Percentiles rank a stretch among this genome's conserved stretches.
These are phyloP conservation scores for Gossypium arboreum DNA, from an alignment of 345 rosid species.

Conservation along the genomic window DNA sequence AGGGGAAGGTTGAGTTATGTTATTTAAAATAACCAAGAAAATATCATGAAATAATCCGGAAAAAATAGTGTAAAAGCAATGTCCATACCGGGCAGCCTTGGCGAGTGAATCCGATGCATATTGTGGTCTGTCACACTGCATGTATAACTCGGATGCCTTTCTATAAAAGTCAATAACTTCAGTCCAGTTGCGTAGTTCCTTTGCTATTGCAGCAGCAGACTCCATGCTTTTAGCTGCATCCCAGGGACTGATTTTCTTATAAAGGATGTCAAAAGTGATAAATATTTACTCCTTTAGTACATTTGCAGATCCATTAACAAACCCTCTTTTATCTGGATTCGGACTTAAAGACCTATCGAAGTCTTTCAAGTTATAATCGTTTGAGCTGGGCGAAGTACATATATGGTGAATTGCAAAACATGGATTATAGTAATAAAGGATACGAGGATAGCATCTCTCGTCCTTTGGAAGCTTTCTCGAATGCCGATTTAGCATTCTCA, in stretches of 20 bases:
- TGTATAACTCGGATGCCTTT: slow-evolving; percentile 81
- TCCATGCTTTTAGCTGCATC: slow-evolving; percentile 98
- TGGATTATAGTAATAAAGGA: slow-evolving; percentile 27
- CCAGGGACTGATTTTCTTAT: slow-evolving; percentile 62
- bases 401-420: too few relatives aligned
- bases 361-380: neutral
- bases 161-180: slow-evolving; percentile 83
- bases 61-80: slow-evolving; percentile 7
- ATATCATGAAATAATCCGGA: neutral
- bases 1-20: neutral
- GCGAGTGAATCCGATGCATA: slow-evolving; percentile 97
- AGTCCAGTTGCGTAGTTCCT: slow-evolving; percentile 73
- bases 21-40: too few relatives aligned
- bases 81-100: slow-evolving; percentile 79
- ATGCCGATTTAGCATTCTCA: slow-evolving; percentile 75
- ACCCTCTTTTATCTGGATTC: neutral
- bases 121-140: slow-evolving; percentile 82
- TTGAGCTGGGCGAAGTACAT: neutral
- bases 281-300: neutral
- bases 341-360: neutral
- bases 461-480: slow-evolving; percentile 87
- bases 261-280: slow-evolving; percentile 36
- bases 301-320: neutral
- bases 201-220: slow-evolving; percentile 75
- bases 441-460: slow-evolving; percentile 95